These are phyloP conservation scores for Viridothelium virens DNA, from an alignment of 495 filamentous ascomycete species.

Conservation along the genomic window DNA sequence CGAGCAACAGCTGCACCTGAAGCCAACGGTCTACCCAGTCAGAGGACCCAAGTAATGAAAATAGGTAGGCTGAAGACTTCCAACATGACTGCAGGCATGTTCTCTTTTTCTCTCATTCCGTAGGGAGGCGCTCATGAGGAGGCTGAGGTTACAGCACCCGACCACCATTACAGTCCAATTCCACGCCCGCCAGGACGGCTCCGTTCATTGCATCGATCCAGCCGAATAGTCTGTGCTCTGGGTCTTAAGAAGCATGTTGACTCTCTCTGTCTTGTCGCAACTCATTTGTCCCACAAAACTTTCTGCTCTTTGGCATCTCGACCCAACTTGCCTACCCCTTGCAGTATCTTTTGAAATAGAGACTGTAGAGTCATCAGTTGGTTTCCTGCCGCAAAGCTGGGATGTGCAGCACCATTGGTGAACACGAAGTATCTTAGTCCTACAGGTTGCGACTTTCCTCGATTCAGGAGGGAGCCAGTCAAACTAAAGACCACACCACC, in stretches of 20 bases:
- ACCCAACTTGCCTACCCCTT: not conserved
- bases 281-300: not conserved
- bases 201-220: not conserved
- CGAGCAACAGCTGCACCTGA: not conserved
- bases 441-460: not conserved
- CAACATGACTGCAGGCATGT: not conserved
- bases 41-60: not conserved
- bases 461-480: not conserved
- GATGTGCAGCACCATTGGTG: not conserved
- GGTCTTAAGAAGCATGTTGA: not conserved
- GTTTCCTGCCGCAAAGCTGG: not conserved
- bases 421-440: not conserved
- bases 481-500: not conserved
- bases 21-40: not conserved
- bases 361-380: not conserved
- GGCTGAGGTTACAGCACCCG: constrained; percentile 5
- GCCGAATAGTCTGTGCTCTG: constrained; percentile 1
- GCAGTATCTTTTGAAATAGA: constrained; percentile 1
- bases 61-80: not conserved
- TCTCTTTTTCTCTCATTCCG: not conserved
- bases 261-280: not conserved
- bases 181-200: constrained; percentile 2
- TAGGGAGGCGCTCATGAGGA: not conserved
- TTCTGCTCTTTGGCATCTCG: constrained; percentile 1
- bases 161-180: constrained; percentile 7